Percentiles rank a stretch among this genome's conserved stretches.
These are phyloP conservation scores for Cardamine occulta DNA, from an alignment of 345 rosid genomes.

Conservation along the genomic window DNA sequence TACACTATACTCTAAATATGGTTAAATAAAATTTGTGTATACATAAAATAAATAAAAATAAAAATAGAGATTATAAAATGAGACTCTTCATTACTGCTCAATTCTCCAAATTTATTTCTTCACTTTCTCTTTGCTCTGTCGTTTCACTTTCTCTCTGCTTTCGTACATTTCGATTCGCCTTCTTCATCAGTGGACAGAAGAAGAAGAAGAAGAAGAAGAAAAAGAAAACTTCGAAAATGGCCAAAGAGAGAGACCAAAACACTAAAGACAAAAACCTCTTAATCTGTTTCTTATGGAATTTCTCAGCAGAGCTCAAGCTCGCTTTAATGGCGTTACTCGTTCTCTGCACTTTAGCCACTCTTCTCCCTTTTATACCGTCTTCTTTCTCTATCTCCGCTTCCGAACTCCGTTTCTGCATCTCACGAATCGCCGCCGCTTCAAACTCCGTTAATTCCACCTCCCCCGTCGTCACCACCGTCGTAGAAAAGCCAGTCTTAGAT, in stretches of 20 bases:
- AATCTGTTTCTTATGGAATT: conserved; percentile 61
- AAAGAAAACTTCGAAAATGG: conserved; percentile 45
- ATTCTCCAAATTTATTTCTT: conserved; percentile 9
- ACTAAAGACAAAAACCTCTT: conserved; percentile 56
- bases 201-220: conserved; percentile 33
- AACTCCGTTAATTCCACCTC: conserved; percentile 41
- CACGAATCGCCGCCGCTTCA: conserved; percentile 54
- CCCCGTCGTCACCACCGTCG: conserved; percentile 19
- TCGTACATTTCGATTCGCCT: conserved; percentile 18
- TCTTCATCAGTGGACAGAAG: conserved; percentile 16
- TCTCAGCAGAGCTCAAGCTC: conserved; percentile 77
- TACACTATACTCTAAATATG: no score
- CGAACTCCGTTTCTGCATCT: conserved; percentile 80
- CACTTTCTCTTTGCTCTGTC: conserved; percentile 26
- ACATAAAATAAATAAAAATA: neutral
- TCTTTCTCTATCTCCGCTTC: conserved; percentile 71
- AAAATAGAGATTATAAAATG: neutral
- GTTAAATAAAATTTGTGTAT: neutral
- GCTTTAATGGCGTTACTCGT: conserved; percentile 61
- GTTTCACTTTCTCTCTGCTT: conserved; percentile 21
- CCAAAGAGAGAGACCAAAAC: conserved; percentile 51
- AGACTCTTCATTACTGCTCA: conserved; percentile 7
- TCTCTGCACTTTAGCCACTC: conserved; percentile 66
- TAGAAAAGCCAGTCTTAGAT: conserved; percentile 25
- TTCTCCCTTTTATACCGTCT: conserved; percentile 76